Percentiles rank a stretch among this genome's conserved stretches.
phyloP scores from a whole-genome alignment of 805 yeast genomes.

The Suhomyces xylopsoci region DNA sequence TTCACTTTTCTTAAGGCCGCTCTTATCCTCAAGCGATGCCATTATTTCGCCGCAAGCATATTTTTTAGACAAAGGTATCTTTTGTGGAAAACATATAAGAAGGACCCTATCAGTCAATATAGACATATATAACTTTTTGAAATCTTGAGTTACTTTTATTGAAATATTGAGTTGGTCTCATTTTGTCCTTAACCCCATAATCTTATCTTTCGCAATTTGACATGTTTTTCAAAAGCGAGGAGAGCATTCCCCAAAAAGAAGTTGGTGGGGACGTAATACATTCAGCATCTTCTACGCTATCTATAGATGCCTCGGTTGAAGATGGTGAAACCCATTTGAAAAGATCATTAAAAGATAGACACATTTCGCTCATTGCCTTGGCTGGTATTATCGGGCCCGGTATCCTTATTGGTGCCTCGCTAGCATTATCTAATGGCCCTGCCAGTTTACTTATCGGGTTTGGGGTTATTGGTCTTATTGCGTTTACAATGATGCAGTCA shows the following conservation, averaged over 20 bases:
- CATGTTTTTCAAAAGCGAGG: neutral
- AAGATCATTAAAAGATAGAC: slow-evolving; percentile 42
- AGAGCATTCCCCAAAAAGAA: neutral
- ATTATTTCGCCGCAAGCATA: neutral
- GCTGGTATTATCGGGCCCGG: slow-evolving; percentile 66
- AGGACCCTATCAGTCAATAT: neutral
- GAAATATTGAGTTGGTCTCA: neutral
- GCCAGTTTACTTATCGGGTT: slow-evolving; percentile 53
- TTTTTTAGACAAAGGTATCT: neutral
- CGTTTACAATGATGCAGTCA: slow-evolving; percentile 52
- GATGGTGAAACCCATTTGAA: slow-evolving; percentile 11
- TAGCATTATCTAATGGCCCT: slow-evolving; percentile 50
- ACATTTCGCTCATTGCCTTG: slow-evolving; percentile 48
- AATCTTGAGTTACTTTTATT: neutral
- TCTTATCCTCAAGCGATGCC: neutral
- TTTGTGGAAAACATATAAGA: neutral
- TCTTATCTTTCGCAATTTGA: neutral
- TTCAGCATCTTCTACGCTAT: neutral
- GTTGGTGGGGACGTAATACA: neutral
- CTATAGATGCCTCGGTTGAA: slow-evolving; percentile 5
- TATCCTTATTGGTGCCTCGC: slow-evolving; percentile 50
- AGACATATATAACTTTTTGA: neutral
- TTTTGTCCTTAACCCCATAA: neutral
- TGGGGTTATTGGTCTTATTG: slow-evolving; percentile 50
- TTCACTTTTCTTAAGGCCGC: neutral